A percentile compares a stretch with the other conserved stretches of the same genome.
These are phyloP conservation scores for Endoconidiophora laricicola DNA, from an alignment of 2,329 filamentous ascomycete species.

Conservation along the genomic window DNA sequence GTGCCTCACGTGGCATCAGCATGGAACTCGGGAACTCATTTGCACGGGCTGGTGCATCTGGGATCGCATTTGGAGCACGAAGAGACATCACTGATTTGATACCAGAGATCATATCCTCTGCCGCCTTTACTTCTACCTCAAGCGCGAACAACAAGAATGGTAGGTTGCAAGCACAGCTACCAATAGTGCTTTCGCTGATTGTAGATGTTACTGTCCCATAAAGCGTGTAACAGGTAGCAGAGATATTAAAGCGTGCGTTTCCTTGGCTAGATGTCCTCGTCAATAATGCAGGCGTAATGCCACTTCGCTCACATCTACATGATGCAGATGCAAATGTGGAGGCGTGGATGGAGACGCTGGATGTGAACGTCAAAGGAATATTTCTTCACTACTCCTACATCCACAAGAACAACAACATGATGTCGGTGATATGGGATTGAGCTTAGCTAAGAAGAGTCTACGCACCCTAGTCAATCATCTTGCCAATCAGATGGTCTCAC, in stretches of 20 bases:
- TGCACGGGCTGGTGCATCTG: conserved; percentile 33
- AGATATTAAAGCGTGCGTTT: conserved; percentile 17
- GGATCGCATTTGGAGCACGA: conserved; percentile 37
- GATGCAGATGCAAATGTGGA: conserved; percentile 21
- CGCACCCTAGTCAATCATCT: conserved; percentile 26
- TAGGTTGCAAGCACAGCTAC: conserved; percentile 14
- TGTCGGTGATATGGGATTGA: conserved; percentile 3
- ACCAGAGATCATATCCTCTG: conserved; percentile 6
- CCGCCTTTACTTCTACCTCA: no score
- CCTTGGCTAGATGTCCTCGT: conserved; percentile 26
- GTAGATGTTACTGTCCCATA: conserved; percentile 23
- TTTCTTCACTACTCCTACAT: conserved; percentile 29
- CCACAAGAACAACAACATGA: conserved; percentile 19
- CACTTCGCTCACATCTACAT: conserved; percentile 19
- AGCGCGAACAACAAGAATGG: background rate
- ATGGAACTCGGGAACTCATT: conserved; percentile 36
- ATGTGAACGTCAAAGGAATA: conserved; percentile 33
- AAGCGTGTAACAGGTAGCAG: conserved; percentile 20
- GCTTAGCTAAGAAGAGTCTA: background rate
- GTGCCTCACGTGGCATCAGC: conserved; percentile 38
- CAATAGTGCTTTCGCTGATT: conserved; percentile 24
- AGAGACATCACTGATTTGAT: conserved; percentile 23
- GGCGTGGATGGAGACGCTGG: conserved; percentile 31
- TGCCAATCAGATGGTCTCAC: conserved; percentile 22
- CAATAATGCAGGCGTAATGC: conserved; percentile 28